Evolutionary conservation across 768 basidiomycete genomes (phyloP).

Genomic region (Podaxis mareebaensis): DNA sequence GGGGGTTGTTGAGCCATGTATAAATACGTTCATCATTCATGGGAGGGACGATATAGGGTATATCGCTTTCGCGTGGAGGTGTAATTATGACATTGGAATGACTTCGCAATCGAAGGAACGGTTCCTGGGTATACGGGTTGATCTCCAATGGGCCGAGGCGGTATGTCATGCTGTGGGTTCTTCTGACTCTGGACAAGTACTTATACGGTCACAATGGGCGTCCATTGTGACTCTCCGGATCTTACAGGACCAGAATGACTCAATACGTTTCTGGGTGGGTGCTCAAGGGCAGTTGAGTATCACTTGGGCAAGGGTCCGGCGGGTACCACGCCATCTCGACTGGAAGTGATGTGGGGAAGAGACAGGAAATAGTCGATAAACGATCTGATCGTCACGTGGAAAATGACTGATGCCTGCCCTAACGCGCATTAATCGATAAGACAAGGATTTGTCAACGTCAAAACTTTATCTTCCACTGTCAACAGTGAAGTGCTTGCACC

Average conservation of each 20-base stretch:
- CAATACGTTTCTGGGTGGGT: neutral
- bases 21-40: constrained; percentile 55
- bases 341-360: no score
- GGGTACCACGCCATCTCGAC: neutral
- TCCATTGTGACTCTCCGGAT: neutral
- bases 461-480: constrained; percentile 41
- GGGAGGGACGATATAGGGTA: constrained; percentile 30
- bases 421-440: constrained; percentile 40
- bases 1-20: constrained; percentile 45
- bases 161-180: constrained; percentile 13
- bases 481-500: constrained; percentile 34
- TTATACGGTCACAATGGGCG: neutral
- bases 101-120: constrained; percentile 50
- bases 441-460: constrained; percentile 35
- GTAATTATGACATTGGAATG: constrained; percentile 62
- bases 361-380: neutral
- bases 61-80: constrained; percentile 52
- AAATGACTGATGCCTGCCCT: constrained; percentile 32
- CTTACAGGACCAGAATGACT: neutral
- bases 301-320: neutral
- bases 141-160: constrained; percentile 30
- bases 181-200: neutral
- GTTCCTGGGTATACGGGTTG: constrained; percentile 36
- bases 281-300: neutral
- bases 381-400: constrained; percentile 2